phyloP scores from a whole-genome alignment of 1,284 basidiomycete species.

The Moniliella sp. region DNA sequence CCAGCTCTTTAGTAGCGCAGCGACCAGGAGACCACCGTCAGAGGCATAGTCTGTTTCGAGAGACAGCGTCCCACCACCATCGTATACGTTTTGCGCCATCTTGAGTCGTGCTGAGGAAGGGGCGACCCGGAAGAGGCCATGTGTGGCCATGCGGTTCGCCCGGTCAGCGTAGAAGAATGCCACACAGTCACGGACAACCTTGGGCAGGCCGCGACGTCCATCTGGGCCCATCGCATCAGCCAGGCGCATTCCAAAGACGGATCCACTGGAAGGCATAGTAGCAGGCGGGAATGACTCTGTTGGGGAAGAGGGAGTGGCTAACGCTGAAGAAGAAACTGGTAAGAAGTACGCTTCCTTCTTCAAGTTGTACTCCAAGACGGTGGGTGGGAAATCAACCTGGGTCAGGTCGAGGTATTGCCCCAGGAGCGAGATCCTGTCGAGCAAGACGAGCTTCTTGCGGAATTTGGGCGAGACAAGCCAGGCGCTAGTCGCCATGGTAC shows the following conservation, averaged over 20 bases:
- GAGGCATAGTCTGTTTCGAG: conserved; percentile 52
- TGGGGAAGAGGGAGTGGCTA: too few relatives aligned
- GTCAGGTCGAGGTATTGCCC: conserved; percentile 54
- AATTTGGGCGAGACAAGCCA: conserved; percentile 74
- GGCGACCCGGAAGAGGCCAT: conserved; percentile 57
- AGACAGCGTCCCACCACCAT: conserved; percentile 58
- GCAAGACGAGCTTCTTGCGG: conserved; percentile 56
- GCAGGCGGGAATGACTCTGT: too few relatives aligned
- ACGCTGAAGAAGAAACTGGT: too few relatives aligned
- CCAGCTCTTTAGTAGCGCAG: conserved; percentile 63
- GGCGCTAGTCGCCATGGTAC: conserved; percentile 61
- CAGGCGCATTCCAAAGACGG: too few relatives aligned
- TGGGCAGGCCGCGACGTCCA: conserved; percentile 50
- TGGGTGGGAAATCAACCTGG: conserved; percentile 60
- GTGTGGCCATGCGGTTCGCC: conserved; percentile 44
- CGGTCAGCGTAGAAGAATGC: conserved; percentile 39
- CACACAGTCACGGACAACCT: conserved; percentile 56
- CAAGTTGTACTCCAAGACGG: conserved; percentile 45
- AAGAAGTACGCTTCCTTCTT: conserved; percentile 5
- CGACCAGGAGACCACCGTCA: conserved; percentile 55
- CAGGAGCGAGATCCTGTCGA: conserved; percentile 51
- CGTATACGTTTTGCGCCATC: conserved; percentile 57
- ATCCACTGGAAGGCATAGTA: too few relatives aligned
- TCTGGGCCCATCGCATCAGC: too few relatives aligned
- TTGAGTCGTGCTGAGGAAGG: conserved; percentile 49